Conservation (phyloP, 2,329 filamentous ascomycete species). For the Piedraia hortae region DNA sequence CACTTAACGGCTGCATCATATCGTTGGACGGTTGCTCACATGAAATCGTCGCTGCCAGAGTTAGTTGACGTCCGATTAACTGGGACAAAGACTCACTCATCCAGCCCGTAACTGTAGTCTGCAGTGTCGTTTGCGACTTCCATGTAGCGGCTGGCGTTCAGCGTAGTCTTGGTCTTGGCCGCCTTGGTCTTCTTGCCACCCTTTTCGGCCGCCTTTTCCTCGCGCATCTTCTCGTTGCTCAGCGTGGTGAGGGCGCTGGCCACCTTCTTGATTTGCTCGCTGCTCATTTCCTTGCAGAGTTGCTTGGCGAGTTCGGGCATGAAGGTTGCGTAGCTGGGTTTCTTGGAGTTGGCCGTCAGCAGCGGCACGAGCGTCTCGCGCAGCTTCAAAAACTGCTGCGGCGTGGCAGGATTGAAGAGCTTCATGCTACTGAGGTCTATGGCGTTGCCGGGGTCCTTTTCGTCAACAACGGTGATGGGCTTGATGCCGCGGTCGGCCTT, state of each 20-base stretch:
- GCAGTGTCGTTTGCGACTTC: constrained; percentile 36
- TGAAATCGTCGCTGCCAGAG: constrained; percentile 36
- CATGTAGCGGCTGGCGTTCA: constrained; percentile 37
- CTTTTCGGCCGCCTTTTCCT: constrained; percentile 87
- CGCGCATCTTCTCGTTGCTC: constrained; percentile 93
- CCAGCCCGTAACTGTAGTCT: constrained; percentile 52
- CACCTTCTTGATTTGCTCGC: constrained; percentile 91
- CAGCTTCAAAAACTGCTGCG: constrained; percentile 58
- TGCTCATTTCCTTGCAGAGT: constrained; percentile 62
- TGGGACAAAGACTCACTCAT: constrained; percentile 36
- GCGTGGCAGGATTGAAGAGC: constrained; percentile 72
- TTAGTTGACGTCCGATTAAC: constrained; percentile 1
- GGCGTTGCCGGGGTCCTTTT: constrained; percentile 43
- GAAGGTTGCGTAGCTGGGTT: constrained; percentile 73
- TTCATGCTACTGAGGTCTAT: constrained; percentile 57
- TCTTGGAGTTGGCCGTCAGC: constrained; percentile 47
- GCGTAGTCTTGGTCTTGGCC: constrained; percentile 71
- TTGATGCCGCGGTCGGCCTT: constrained; percentile 43
- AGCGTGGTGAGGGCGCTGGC: constrained; percentile 66
- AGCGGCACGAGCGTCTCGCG: constrained; percentile 57
- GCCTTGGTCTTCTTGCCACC: constrained; percentile 92
- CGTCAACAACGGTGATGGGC: constrained; percentile 38
- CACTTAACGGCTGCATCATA: no score
- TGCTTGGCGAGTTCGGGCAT: constrained; percentile 75
- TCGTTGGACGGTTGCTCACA: no score